Base-by-base conservation (phyloP, 2,329 filamentous ascomycete genomes). In the Diaporthe eres region DNA sequence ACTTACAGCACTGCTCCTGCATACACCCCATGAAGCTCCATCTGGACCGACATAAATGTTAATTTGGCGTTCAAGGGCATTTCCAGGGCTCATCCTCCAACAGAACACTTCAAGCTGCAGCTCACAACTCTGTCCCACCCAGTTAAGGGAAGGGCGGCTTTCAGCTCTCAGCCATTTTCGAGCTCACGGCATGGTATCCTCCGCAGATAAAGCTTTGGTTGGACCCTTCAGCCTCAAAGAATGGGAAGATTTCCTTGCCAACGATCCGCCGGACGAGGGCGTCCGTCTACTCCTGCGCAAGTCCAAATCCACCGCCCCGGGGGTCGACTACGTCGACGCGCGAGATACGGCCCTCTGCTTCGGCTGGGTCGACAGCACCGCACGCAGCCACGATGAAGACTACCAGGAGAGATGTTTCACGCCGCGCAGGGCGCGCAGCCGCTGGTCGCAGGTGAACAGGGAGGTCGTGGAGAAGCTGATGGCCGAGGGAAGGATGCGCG, bases 211-310 rank as follows among this genome's bases (percentile, higher is more conserved):
- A 12, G 13, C 7, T 15, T 12, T 72, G 28, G 70, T 72, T 4
- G 70, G 70, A 2, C 55, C 70, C n/a, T 72, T 61, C 17, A 72
- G 31, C 2, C 22, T 60, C 17, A 31, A 61, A 28, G 70, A 72
- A 49, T 72, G 70, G 70, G 70, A 72, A 49, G 42, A 25, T 2
- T 72, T 60, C 17, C 55, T 72, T 1, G 12, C 8, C 37, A 61
- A 72, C 10, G 70, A 49, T 17, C 70, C 70, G 9, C 70, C 70
- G 4, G 25, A 28, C 28, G 55, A 61, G n/a, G 70, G 70, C 2
- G 70, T 72, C 5, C 70, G 70, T 42, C 70, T 72, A 7, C 70
- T 72, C 42, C n/a, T 72, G 19, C 55, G 70, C 55, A 72, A 51
- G 31, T 49, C 70, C 19, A 61, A 49, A 25, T 61, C 70, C 31